Evolutionary conservation across 192 early-diverging fungal genomes (phyloP), one percentile per base, ranked within the genome.

Genomic region (Umbelopsis isabellina): DNA sequence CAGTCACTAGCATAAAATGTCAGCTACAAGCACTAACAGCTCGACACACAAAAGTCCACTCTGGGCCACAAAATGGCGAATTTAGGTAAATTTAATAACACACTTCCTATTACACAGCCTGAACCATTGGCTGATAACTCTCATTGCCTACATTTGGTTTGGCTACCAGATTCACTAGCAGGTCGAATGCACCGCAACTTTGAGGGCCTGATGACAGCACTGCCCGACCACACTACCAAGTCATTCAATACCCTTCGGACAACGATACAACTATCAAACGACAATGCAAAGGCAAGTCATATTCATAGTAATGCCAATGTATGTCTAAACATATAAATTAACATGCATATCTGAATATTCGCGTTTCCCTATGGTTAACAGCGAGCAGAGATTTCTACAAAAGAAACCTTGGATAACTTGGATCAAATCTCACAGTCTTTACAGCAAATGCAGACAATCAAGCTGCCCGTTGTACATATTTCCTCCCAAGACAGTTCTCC

Each of bases 401-500:
- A 61, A 61, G 55, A 61, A 37, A 61, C 55, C 0, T 30, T 61
- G 25, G 27, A 61, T 35, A 61, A 61, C 13, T 25, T 61, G 55
- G 55, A 61, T 11, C 27, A 11, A 13, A 61, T 61, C 8, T 61
- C 55, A 0, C 55, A 35, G 27, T 6, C 12, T 61, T 21, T 61
- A 30, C 25, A 15, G 2, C 27, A 61, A n/a, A 2, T 61, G 13
- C 55, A 25, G 33, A 25, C 27, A 8, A 15, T 35, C 21, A 61
- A 27, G 16, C 25, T 61, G 30, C 55, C 55, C 6, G 37, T 35
- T 8, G 55, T 61, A n/a, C 33, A 25, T 3, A 61, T 35, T 25
- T 18, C 13, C 8, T 18, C 9, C 6, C 25, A 25, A 8, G 55
- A 41, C 37, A 41, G 37, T 41, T 10, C 5, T 41, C 37, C 37